A percentile compares a stretch with the other conserved stretches of the same genome.
These are phyloP conservation scores for Microascus cirrosus DNA, from an alignment of 2,329 filamentous ascomycete genomes.

Conservation along the genomic window DNA sequence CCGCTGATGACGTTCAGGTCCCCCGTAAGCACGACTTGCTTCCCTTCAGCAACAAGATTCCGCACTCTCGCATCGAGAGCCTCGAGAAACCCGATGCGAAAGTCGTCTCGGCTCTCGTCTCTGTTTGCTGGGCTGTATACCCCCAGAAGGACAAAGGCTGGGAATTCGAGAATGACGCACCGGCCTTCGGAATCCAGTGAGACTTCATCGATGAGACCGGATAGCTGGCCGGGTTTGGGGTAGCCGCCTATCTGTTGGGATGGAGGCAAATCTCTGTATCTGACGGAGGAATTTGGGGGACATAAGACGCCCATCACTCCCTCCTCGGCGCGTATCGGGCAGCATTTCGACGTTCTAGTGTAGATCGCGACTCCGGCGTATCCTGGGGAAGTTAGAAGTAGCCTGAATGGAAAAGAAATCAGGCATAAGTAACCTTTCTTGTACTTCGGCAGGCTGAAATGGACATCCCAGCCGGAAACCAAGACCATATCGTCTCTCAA, in stretches of 20 bases:
- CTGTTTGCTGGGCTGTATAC: constrained; percentile 87
- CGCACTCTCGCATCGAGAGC: constrained; percentile 75
- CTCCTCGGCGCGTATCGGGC: constrained; percentile 83
- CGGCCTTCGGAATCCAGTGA: constrained; percentile 83
- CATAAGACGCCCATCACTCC: constrained; percentile 72
- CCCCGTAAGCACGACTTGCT: constrained; percentile 74
- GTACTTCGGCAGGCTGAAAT: constrained; percentile 82
- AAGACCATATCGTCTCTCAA: constrained; percentile 92
- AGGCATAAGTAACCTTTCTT: constrained; percentile 68
- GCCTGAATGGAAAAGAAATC: neutral
- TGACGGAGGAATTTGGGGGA: constrained; percentile 57
- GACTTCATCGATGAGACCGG: constrained; percentile 51
- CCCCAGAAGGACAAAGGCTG: constrained; percentile 85
- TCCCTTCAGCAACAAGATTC: constrained; percentile 70
- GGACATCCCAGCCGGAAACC: constrained; percentile 90
- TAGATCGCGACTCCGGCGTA: constrained; percentile 96
- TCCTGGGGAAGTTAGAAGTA: constrained; percentile 35
- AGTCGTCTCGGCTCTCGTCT: constrained; percentile 73
- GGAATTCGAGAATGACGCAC: constrained; percentile 85
- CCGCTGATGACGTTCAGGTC: constrained; percentile 72
- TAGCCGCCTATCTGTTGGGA: constrained; percentile 83
- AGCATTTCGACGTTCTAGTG: constrained; percentile 75
- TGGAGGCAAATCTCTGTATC: constrained; percentile 63
- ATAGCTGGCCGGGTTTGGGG: constrained; percentile 57
- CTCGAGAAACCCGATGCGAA: constrained; percentile 68